Percentiles rank a stretch among this genome's conserved stretches.
Conservation (phyloP, 441 rosid genomes). For the Biscutella laevigata region DNA sequence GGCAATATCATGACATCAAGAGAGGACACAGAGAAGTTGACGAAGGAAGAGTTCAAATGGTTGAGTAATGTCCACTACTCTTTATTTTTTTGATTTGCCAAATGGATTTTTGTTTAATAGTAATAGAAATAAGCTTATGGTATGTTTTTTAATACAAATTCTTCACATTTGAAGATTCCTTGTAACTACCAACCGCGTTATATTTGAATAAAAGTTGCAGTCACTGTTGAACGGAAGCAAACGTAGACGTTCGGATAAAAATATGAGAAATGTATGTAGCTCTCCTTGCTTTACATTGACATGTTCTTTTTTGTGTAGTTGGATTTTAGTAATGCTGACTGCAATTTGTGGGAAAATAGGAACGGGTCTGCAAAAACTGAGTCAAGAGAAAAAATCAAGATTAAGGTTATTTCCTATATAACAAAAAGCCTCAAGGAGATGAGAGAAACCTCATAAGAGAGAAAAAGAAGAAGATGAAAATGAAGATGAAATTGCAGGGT, state of each 20-base stretch:
- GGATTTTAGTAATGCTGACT: not conserved
- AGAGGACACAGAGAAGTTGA: not conserved
- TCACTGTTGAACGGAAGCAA: not conserved
- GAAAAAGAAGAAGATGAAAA: not conserved
- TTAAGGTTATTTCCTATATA: not conserved
- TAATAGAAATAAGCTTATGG: not conserved
- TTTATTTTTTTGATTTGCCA: not conserved
- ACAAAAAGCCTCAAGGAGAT: not conserved
- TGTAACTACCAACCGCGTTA: not conserved
- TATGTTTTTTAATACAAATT: not conserved
- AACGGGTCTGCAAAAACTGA: not conserved
- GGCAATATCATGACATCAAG: not conserved
- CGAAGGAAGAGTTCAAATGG: not conserved
- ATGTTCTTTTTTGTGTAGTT: constrained; percentile 4
- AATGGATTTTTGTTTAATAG: not conserved
- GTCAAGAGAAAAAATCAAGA: not conserved
- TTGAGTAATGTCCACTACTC: not conserved
- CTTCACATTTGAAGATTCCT: constrained; percentile 3
- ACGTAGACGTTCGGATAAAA: not conserved
- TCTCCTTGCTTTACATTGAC: not conserved
- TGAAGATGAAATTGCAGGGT: not conserved
- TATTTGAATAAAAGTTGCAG: not conserved
- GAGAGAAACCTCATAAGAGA: not conserved
- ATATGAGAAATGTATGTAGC: too few species aligned
- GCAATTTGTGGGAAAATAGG: not conserved